phyloP scores from a whole-genome alignment of 148 eudicot genomes.

The Persicaria maculosa region DNA sequence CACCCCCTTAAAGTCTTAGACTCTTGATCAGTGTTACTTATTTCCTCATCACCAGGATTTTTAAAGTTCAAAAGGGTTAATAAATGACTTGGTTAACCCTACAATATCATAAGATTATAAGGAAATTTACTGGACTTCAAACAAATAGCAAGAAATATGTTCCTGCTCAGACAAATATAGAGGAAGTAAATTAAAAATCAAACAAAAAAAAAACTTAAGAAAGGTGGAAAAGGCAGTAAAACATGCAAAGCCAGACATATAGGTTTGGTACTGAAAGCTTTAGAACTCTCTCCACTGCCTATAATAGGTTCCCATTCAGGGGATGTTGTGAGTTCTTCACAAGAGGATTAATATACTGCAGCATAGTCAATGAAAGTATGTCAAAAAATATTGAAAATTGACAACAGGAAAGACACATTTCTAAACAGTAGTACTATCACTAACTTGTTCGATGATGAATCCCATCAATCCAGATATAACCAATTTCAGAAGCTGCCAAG shows the following conservation, averaged over 20 bases:
- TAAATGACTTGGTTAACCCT: too few species aligned
- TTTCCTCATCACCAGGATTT: too few species aligned
- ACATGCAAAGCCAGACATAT: slow-evolving; percentile 99
- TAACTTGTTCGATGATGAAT: slow-evolving; percentile 83
- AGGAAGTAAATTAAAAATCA: slow-evolving; percentile 5
- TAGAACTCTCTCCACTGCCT: slow-evolving; percentile 91
- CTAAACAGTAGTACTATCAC: slow-evolving; percentile 12
- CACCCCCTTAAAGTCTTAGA: too few species aligned
- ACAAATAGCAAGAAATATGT: neutral
- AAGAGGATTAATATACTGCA: slow-evolving; percentile 91
- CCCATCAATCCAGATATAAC: slow-evolving; percentile 95
- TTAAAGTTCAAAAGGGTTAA: too few species aligned
- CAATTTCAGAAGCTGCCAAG: slow-evolving; percentile 73
- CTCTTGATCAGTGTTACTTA: too few species aligned
- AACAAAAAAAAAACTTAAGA: slow-evolving; percentile 50
- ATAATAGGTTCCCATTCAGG: slow-evolving; percentile 76
- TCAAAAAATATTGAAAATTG: slow-evolving; percentile 6
- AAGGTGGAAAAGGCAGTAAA: slow-evolving; percentile 91
- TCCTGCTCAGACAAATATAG: neutral
- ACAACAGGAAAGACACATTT: too few species aligned
- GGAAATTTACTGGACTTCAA: neutral
- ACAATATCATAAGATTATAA: too few species aligned
- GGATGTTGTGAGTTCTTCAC: slow-evolving; percentile 91
- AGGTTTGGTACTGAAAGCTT: slow-evolving; percentile 94
- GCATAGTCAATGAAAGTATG: slow-evolving; percentile 13